These are phyloP conservation scores for Ophiosphaerella narmari DNA, from an alignment of 2,329 filamentous ascomycete species.

Conservation along the genomic window DNA sequence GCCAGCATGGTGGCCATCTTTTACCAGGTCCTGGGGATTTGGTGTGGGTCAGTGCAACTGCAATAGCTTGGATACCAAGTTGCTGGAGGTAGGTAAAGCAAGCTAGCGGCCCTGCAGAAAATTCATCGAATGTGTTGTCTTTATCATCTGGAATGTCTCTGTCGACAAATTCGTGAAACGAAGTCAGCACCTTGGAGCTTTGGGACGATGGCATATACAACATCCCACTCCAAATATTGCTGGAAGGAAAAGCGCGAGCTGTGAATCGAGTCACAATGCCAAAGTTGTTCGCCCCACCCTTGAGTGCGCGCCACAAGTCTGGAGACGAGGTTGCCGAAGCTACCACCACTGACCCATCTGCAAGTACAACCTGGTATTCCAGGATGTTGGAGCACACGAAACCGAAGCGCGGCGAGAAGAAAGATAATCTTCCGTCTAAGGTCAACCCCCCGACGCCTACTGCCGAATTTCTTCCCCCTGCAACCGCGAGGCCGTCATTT, in stretches of 20 bases:
- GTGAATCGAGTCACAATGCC: conserved; percentile 43
- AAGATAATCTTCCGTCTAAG: conserved; percentile 44
- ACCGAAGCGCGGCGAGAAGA: conserved; percentile 38
- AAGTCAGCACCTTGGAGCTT: conserved; percentile 10
- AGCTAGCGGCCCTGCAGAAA: conserved; percentile 57
- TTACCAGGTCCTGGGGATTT: conserved; percentile 18
- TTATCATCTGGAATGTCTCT: conserved; percentile 7
- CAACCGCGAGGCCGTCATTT: conserved; percentile 17
- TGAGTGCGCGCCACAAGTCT: conserved; percentile 39
- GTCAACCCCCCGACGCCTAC: conserved; percentile 40
- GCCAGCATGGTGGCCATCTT: conserved; percentile 41
- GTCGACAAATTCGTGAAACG: conserved; percentile 12
- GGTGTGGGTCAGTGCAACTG: conserved; percentile 52
- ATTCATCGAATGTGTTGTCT: conserved; percentile 35
- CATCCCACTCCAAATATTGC: conserved; percentile 43
- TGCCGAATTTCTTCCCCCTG: conserved; percentile 29
- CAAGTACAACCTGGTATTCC: conserved; percentile 45
- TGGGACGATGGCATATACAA: conserved; percentile 19
- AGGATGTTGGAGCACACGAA: conserved; percentile 39
- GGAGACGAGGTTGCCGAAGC: conserved; percentile 32
- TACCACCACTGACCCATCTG: conserved; percentile 38
- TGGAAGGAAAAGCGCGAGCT: conserved; percentile 17
- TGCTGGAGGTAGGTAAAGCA: conserved; percentile 63
- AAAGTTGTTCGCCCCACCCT: conserved; percentile 46
- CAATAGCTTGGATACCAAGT: conserved; percentile 56